These are phyloP conservation scores for Starmerella sp. DNA, from an alignment of 805 yeast genomes.

Conservation along the genomic window DNA sequence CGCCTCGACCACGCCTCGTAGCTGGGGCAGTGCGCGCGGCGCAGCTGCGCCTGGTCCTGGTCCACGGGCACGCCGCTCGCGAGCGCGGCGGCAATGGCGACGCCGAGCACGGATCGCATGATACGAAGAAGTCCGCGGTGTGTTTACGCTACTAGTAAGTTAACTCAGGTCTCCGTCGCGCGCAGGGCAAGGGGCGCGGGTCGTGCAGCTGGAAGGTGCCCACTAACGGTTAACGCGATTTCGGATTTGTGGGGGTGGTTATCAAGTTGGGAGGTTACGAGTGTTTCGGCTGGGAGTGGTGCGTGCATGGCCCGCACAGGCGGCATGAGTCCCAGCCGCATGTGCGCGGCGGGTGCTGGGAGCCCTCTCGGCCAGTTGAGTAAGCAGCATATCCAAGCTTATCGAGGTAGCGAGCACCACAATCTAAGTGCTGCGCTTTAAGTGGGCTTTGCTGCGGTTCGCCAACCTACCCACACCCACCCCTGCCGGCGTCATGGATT, in stretches of 20 bases:
- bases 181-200: neutral
- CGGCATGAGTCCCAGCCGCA: no score
- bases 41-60: neutral
- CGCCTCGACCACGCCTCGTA: slow-evolving; percentile 49
- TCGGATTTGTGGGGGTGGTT: neutral
- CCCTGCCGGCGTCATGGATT: neutral
- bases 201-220: neutral
- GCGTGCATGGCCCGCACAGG: no score
- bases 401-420: neutral
- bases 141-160: neutral
- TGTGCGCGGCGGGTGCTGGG: neutral
- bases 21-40: slow-evolving; percentile 39
- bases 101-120: neutral
- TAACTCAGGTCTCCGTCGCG: neutral
- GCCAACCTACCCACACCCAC: neutral
- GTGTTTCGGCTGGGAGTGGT: neutral
- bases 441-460: neutral
- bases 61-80: neutral
- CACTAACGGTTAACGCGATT: neutral
- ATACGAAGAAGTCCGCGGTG: no score
- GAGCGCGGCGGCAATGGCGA: neutral
- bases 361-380: neutral
- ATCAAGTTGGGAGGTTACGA: neutral
- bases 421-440: neutral
- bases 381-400: neutral